Evolutionary conservation across 345 rosid species (phyloP).

Genomic region (Pistacia vera): DNA sequence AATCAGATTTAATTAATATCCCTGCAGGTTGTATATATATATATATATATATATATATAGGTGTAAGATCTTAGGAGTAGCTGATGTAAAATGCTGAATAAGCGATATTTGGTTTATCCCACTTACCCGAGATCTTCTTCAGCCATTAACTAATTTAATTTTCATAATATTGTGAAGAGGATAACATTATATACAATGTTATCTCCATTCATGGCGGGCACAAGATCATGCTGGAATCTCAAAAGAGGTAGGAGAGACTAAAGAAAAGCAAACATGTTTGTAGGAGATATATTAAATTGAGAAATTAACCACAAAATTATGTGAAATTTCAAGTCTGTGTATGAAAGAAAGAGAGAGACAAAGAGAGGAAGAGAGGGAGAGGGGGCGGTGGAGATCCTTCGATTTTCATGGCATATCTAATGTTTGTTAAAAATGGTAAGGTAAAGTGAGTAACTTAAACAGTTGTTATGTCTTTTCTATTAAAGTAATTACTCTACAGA

Average conservation of each 20-base stretch:
- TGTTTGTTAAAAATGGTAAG: slow-evolving; percentile 22
- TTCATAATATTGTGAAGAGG: slow-evolving; percentile 1
- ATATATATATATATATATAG: no score
- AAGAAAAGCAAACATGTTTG: neutral
- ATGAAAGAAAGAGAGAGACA: slow-evolving; percentile 14
- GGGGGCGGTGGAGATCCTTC: slow-evolving; percentile 1
- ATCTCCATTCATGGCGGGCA: slow-evolving; percentile 32
- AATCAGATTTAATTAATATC: slow-evolving; percentile 9
- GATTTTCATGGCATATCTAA: slow-evolving; percentile 20
- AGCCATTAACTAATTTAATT: slow-evolving; percentile 10
- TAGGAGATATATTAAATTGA: slow-evolving; percentile 7
- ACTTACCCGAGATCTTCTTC: slow-evolving; percentile 28
- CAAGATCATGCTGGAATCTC: slow-evolving; percentile 31
- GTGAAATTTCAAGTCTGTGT: neutral
- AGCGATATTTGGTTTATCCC: slow-evolving; percentile 27
- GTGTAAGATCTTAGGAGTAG: slow-evolving; percentile 17
- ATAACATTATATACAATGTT: slow-evolving; percentile 4
- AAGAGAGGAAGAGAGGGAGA: slow-evolving; percentile 15
- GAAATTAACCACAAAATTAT: neutral
- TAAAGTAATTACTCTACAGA: slow-evolving; percentile 20
- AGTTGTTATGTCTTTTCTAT: slow-evolving; percentile 14
- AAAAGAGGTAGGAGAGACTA: slow-evolving; percentile 20
- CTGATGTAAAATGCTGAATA: slow-evolving; percentile 21
- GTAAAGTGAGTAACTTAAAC: slow-evolving; percentile 29
- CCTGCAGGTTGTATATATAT: neutral